Evolutionary conservation across 371 early-diverging fungal genomes (phyloP).

Genomic region (Mortierella sp.): DNA sequence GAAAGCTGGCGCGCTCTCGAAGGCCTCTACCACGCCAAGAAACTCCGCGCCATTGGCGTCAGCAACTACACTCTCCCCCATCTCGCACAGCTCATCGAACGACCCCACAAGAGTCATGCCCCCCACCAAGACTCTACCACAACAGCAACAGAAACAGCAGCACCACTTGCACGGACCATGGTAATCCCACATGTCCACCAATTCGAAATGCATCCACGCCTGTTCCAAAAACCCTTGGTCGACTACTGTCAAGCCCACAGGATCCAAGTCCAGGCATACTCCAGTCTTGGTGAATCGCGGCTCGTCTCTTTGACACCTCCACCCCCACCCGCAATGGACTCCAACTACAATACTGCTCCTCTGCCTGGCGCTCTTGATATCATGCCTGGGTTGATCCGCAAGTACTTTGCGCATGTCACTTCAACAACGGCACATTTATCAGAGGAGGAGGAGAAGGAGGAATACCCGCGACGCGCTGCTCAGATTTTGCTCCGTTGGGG

Average conservation of each 20-base stretch:
- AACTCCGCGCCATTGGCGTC: conserved; percentile 83
- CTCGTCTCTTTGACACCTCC: conserved; percentile 63
- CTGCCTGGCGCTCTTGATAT: conserved; percentile 31
- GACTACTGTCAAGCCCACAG: conserved; percentile 66
- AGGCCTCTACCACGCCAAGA: conserved; percentile 64
- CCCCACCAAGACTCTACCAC: conserved; percentile 27
- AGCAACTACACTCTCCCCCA: conserved; percentile 83
- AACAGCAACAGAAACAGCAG: neutral
- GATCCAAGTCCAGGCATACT: conserved; percentile 89
- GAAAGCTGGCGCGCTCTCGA: conserved; percentile 84
- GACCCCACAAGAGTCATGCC: conserved; percentile 26
- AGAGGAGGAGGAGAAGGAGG: conserved; percentile 1
- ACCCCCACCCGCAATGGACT: conserved; percentile 16
- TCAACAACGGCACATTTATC: too few species aligned
- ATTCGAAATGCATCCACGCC: conserved; percentile 82
- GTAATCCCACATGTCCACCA: conserved; percentile 78
- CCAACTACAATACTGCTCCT: conserved; percentile 29
- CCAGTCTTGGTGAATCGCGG: conserved; percentile 89
- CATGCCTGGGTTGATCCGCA: conserved; percentile 56
- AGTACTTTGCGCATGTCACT: conserved; percentile 27
- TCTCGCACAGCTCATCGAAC: conserved; percentile 67
- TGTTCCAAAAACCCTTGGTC: conserved; percentile 65
- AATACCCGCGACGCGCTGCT: conserved; percentile 63
- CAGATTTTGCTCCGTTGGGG: conserved; percentile 88
- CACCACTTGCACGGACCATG: conserved; percentile 29